These are phyloP conservation scores for Xylaria sp. DNA, from an alignment of 2,329 filamentous ascomycete genomes.

Conservation along the genomic window DNA sequence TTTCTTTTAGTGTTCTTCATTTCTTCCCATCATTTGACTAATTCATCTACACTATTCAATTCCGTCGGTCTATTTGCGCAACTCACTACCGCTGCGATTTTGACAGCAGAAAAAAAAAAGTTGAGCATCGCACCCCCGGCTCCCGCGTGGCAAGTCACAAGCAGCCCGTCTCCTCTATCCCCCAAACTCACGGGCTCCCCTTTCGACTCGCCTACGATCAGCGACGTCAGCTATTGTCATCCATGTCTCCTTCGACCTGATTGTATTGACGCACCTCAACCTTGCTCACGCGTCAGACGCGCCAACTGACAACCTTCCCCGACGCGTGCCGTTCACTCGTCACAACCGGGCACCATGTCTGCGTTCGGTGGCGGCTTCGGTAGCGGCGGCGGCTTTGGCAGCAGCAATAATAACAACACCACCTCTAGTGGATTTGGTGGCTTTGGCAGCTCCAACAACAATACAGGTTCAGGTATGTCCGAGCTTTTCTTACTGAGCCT, in stretches of 20 bases:
- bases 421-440: conserved; percentile 65
- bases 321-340: conserved; percentile 30
- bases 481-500: conserved; percentile 37
- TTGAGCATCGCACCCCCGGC: conserved; percentile 11
- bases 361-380: conserved; percentile 62
- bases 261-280: conserved; percentile 35
- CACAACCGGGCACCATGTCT: conserved; percentile 59
- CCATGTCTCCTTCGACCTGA: conserved; percentile 46
- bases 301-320: conserved; percentile 39
- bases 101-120: conserved; percentile 27
- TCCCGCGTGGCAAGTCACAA: conserved; percentile 22
- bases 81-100: background rate
- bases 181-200: background rate
- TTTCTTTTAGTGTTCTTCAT: conserved; percentile 10
- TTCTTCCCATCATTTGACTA: conserved; percentile 21
- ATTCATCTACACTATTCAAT: conserved; percentile 13
- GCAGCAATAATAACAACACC: conserved; percentile 62
- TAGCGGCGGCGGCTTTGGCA: conserved; percentile 63
- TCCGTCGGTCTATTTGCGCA: conserved; percentile 15
- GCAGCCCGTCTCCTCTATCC: conserved; percentile 8
- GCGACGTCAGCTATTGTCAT: conserved; percentile 30
- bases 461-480: conserved; percentile 64
- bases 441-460: conserved; percentile 60
- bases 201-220: conserved; percentile 30
- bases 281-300: conserved; percentile 49